Conservation (phyloP, 257 asterid species). For the Ophiorrhiza pumila region DNA sequence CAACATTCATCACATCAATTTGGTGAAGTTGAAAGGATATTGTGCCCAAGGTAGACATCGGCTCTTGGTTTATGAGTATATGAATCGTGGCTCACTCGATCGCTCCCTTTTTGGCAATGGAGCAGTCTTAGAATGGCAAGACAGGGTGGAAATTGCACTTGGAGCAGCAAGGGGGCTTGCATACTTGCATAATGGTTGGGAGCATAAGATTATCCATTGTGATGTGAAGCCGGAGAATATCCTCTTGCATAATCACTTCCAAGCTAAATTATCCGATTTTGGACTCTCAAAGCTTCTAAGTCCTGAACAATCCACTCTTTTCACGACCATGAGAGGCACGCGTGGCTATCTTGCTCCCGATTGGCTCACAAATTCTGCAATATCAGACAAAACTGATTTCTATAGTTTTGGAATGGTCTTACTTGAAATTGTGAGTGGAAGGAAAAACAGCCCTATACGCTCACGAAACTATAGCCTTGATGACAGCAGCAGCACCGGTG, state of each 20-base stretch:
- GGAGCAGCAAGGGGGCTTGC: conserved; percentile 80
- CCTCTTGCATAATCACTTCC: conserved; percentile 56
- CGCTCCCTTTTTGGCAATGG: conserved; percentile 56
- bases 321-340: conserved; percentile 86
- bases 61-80: conserved; percentile 70
- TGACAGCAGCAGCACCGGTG: conserved; percentile 14
- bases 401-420: conserved; percentile 75
- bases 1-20: conserved; percentile 64
- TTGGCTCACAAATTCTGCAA: conserved; percentile 73
- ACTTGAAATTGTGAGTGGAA: conserved; percentile 70
- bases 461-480: conserved; percentile 34
- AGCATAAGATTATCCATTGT: conserved; percentile 68
- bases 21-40: conserved; percentile 65
- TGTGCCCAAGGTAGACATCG: conserved; percentile 55
- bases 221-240: conserved; percentile 80
- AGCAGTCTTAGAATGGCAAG: conserved; percentile 63
- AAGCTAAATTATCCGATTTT: conserved; percentile 69
- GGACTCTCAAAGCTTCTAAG: conserved; percentile 71
- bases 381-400: conserved; percentile 72
- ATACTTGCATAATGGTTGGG: conserved; percentile 68
- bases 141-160: conserved; percentile 54
- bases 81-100: conserved; percentile 73
- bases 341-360: conserved; percentile 84
- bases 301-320: conserved; percentile 50
- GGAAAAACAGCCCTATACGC: conserved; percentile 53